phyloP scores from a whole-genome alignment of 306 rosid species.

The Phaseolus lunatus region DNA sequence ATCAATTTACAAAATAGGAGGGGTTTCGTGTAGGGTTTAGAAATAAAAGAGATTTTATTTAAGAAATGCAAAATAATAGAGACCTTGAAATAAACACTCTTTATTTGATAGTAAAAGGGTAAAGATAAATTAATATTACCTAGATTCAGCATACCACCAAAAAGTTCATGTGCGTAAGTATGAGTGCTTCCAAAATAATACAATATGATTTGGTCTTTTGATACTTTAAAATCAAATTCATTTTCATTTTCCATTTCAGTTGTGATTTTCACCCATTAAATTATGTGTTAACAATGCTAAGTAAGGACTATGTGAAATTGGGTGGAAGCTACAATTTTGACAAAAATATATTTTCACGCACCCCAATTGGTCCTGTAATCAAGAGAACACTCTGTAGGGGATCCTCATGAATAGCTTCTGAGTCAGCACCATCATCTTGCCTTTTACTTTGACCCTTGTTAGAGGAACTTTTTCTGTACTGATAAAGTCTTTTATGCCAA shows the following conservation, averaged over 20 bases:
- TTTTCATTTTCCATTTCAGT: slow-evolving; percentile 5
- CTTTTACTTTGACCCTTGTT: slow-evolving; percentile 44
- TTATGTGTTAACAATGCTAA: slow-evolving; percentile 21
- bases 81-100: background rate
- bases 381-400: slow-evolving; percentile 71
- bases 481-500: slow-evolving; percentile 67
- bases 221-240: slow-evolving; percentile 19
- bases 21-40: background rate
- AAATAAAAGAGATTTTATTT: background rate
- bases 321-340: slow-evolving; percentile 16
- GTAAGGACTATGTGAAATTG: background rate
- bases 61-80: background rate
- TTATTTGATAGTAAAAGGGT: background rate
- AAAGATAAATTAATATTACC: background rate
- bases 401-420: slow-evolving; percentile 52
- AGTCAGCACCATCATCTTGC: slow-evolving; percentile 49
- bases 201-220: slow-evolving; percentile 6
- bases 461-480: slow-evolving; percentile 51
- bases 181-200: background rate
- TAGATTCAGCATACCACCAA: slow-evolving; percentile 1
- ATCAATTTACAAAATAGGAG: too few relatives aligned
- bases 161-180: background rate
- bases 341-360: slow-evolving; percentile 44
- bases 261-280: slow-evolving; percentile 12
- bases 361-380: slow-evolving; percentile 91